Base-by-base conservation (phyloP, 78 protist genomes). In the Dictyostelium firmibasis region DNA sequence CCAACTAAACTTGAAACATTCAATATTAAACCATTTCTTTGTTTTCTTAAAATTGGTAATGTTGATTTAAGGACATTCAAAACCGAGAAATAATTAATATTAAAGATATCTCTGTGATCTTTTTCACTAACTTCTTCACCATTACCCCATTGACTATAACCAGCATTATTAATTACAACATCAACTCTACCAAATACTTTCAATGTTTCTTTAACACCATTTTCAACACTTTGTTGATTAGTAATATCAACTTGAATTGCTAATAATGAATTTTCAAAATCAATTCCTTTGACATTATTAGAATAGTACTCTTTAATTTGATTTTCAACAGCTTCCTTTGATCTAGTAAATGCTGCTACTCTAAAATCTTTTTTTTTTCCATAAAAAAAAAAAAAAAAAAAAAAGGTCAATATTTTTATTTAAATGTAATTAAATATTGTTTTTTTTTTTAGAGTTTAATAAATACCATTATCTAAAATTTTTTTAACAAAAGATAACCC, bases 1-100 rank as follows among this genome's bases (percentile, higher is more conserved):
- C 83, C 91, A 25, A 29, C 6, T 10, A 85, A 72, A 20, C 75
- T 50, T 13, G 84, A 76, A 38, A 60, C 38, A 70, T 76, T 86
- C 3, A 76, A 76, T 16, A 76, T 20, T 3, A 86, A 47, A 11
- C 47, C 31, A 10, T 35, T 62, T 53, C 35, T 20, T 9, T 62
- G 47, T 72, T n/a, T n/a, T 50, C 62, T 50, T 50, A 50, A 50
- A 50, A 50, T 50, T 50, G 62, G 62, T 50, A 50, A 50, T 50
- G 62, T 50, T 13, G 62, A 50, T 50, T 50, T 50, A 50, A 50
- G 13, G 4, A 50, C 16, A 50, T 27, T 75, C 36, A 75, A 35
- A 11, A 75, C 81, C 18, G 81, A 75, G 18, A 75, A 75, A 75
- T 29, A 75, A 11, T 75, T 75, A 20, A 75, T n/a, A 2, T 75